These are phyloP conservation scores for Oxytropis ochrocephala DNA, from an alignment of 306 rosid genomes.

Conservation along the genomic window DNA sequence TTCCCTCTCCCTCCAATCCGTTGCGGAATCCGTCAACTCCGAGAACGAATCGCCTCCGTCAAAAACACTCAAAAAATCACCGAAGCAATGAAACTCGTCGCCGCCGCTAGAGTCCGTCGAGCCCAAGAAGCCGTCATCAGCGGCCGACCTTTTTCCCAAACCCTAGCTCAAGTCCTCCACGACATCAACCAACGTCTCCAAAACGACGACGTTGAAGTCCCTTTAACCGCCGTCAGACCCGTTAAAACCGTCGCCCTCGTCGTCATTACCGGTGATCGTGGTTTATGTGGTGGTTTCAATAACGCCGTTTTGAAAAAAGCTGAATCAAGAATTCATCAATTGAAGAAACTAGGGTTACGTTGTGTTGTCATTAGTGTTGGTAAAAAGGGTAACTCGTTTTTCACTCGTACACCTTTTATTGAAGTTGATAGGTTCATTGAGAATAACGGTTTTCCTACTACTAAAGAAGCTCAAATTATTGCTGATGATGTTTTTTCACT, in stretches of 20 bases:
- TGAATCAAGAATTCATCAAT: constrained; percentile 32
- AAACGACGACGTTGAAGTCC: constrained; percentile 42
- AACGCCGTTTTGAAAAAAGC: constrained; percentile 42
- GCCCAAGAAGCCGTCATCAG: constrained; percentile 78
- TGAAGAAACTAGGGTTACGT: constrained; percentile 41
- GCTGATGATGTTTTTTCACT: constrained; percentile 73
- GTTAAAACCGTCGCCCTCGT: constrained; percentile 55
- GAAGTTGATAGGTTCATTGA: constrained; percentile 46
- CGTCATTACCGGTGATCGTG: constrained; percentile 54
- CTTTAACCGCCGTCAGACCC: constrained; percentile 40
- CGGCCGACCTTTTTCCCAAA: constrained; percentile 58
- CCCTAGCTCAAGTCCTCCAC: constrained; percentile 45
- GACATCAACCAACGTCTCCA: constrained; percentile 48
- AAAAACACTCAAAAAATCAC: constrained; percentile 61
- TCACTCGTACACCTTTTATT: constrained; percentile 21
- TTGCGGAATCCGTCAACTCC: constrained; percentile 49
- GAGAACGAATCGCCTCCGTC: constrained; percentile 45
- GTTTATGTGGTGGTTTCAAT: constrained; percentile 76
- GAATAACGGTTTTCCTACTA: constrained; percentile 37
- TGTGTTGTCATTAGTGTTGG: constrained; percentile 61
- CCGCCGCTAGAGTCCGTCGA: constrained; percentile 72
- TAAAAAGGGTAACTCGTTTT: constrained; percentile 58
- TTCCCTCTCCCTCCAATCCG: constrained; percentile 21
- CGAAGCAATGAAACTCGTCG: constrained; percentile 71
- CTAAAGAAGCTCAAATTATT: constrained; percentile 60